phyloP scores from a whole-genome alignment of 2,329 filamentous ascomycete species.

The Erysiphe pulchra region DNA sequence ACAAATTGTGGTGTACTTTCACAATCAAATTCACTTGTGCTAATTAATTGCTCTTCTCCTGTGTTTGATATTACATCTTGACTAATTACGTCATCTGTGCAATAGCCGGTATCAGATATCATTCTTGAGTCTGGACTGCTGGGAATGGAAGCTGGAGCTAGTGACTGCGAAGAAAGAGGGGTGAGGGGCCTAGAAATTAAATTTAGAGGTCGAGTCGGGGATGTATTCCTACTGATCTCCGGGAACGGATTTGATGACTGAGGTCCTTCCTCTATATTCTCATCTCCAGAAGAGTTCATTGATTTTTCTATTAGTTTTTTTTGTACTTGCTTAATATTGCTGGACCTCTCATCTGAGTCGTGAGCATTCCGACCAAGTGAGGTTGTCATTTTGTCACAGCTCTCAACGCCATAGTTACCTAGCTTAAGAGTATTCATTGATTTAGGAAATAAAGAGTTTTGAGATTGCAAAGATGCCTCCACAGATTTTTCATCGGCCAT shows the following conservation, averaged over 20 bases:
- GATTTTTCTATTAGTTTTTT: conserved; percentile 6
- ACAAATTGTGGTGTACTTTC: conserved; percentile 52
- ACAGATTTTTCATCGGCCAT: conserved; percentile 24
- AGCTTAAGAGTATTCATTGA: conserved; percentile 15
- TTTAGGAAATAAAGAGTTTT: conserved; percentile 10
- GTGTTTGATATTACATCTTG: conserved; percentile 13
- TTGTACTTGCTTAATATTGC: conserved; percentile 9
- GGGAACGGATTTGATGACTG: conserved; percentile 12
- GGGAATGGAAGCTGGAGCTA: conserved; percentile 17
- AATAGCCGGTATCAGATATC: conserved; percentile 23
- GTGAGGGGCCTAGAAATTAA: conserved; percentile 20
- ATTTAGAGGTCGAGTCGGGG: conserved; percentile 11
- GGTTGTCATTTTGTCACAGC: conserved; percentile 13
- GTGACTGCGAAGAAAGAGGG: conserved; percentile 18
- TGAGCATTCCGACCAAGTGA: conserved; percentile 10
- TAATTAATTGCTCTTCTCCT: conserved; percentile 19
- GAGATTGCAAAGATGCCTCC: conserved; percentile 16
- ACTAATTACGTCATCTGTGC: conserved; percentile 19
- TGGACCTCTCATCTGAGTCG: conserved; percentile 8
- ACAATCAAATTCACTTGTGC: conserved; percentile 21
- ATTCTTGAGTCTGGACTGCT: conserved; percentile 26
- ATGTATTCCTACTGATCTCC: conserved; percentile 13
- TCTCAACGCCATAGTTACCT: conserved; percentile 12
- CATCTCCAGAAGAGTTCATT: conserved; percentile 7
- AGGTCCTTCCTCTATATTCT: conserved; percentile 7